Base-by-base conservation (phyloP, 495 filamentous ascomycete species). In the Aspergillus campestris region DNA sequence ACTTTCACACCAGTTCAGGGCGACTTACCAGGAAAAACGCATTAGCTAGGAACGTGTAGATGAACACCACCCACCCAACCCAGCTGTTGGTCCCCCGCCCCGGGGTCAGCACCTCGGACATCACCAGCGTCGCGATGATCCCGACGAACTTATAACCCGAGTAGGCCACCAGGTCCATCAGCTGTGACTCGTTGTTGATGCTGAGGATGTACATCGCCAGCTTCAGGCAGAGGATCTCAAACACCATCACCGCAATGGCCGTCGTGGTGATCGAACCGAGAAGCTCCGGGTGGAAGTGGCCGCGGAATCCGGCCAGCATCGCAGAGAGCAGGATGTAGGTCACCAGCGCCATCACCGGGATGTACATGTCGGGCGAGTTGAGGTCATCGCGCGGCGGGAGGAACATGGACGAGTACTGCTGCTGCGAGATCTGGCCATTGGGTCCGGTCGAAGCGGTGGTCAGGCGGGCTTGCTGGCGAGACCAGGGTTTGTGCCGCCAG, bases 311-410 rank as follows among this genome's bases (percentile, higher is more conserved):
- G 27, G 92, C 90, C 46, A 97, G 71, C 29, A 97, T 73, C 3
- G 89, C 87, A 15, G 84, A 88, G 10, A 99, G 74, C 14, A 97
- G 85, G 53, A 97, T 92, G 68, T 99, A 99, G 14, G 94, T 99
- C 37, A 97, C 87, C 41, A 99, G 71, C 5, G 92, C 90, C 75
- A 74, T 74, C 37, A 74, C 69, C 28, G 92, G 92, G 52, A 99
- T 97, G 74, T 99, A 99, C 87, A 97, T 95, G 69, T 99, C 92
- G 5, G 94, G 92, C 38, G 87, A 90, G 65, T 99, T 99, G 61
- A 96, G 74, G 61, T 99, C 92, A 60, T 97, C 91, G 39, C 91
- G 78, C n/a, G 92, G 92, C 8, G 92, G 89, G 7, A 96, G 76
- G 66, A 88, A 97, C 77, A 86, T 86, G 35, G 83, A 84, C 42